Conservation (phyloP, 2,329 filamentous ascomycete species). For the Pseudocercospora fijiensis region DNA sequence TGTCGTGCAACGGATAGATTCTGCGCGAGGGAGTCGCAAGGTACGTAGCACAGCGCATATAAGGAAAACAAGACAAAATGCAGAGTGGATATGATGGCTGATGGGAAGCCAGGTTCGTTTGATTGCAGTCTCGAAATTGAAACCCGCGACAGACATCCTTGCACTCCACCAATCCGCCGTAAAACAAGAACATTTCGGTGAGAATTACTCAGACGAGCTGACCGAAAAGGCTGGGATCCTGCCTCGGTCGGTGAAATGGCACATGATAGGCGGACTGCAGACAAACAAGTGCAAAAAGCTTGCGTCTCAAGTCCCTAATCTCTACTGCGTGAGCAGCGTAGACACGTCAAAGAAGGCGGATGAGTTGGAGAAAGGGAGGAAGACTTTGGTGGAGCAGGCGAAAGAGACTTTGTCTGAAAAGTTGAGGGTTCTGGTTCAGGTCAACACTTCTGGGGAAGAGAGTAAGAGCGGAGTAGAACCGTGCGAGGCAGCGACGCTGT, state of each 20-base stretch:
- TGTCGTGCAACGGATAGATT: slow-evolving; percentile 44
- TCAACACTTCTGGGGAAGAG: slow-evolving; percentile 90
- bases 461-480: slow-evolving; percentile 81
- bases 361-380: slow-evolving; percentile 73
- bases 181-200: slow-evolving; percentile 73
- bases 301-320: slow-evolving; percentile 76
- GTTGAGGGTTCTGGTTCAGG: slow-evolving; percentile 80
- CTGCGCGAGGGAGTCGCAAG: slow-evolving; percentile 31
- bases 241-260: slow-evolving; percentile 78
- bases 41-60: slow-evolving; percentile 13
- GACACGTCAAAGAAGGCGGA: slow-evolving; percentile 85
- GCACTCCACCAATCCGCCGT: slow-evolving; percentile 64
- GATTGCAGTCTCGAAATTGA: slow-evolving; percentile 94
- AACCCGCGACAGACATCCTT: slow-evolving; percentile 87
- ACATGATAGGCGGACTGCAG: slow-evolving; percentile 94
- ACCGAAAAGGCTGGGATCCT: slow-evolving; percentile 79
- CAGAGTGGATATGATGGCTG: too few relatives aligned
- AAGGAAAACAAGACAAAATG: too few relatives aligned
- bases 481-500: slow-evolving; percentile 60
- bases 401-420: slow-evolving; percentile 38
- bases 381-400: slow-evolving; percentile 50
- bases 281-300: slow-evolving; percentile 89
- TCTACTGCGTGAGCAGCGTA: slow-evolving; percentile 89
- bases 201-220: slow-evolving; percentile 86
- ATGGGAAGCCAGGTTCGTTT: slow-evolving; percentile 65